Base-by-base conservation (phyloP, 805 yeast genomes). In the Candida rishiriensis region DNA sequence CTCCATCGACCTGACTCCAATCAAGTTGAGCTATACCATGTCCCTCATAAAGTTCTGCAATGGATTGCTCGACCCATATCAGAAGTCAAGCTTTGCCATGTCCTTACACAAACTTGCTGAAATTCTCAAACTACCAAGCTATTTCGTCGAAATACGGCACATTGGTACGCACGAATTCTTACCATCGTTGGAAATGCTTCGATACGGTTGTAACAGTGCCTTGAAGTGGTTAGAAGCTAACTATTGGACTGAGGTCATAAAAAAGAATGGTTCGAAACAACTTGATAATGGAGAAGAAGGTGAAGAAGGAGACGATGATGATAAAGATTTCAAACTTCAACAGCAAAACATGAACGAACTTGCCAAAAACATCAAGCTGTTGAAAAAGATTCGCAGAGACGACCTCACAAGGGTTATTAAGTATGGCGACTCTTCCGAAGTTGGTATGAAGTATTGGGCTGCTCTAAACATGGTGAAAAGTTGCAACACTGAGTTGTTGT, bases 121-220 rank as follows among this genome's bases (percentile, higher is more conserved):
- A 42, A 73, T 75, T 36, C 64, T 87, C 17, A 75, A 78, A 1
- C 68, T 93, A 18, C 96, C 98, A 0, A 71, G 82, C 29, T 76
- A 76, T 56, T 88, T 93, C 63, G 99, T 93, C 1, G 99, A 93
- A 57, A 59, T 88, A 29, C 72, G 99, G 44, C 98, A 93, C 62
- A 76, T 79, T 55, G 90, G 95, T 4, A 91, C 99, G 0, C 99
- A 93, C 62, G 98, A 91, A 55, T 68, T 71, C 14, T 63, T 93
- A 21, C 97, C 97, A 1, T 72, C 84, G 29, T 54, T 88, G 35
- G 79, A 75, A 34, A 71, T 85, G 64, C 68, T 90, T n/a, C 69
- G 95, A 33, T 57, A 69, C n/a, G 76, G 82, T 12, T 65, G 79
- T 2, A 57, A 63, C 4, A 68, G 75, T 39, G 96, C 96, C 0